Evolutionary conservation across 306 rosid genomes (phyloP).

Genomic region (Cicer yamashitae): DNA sequence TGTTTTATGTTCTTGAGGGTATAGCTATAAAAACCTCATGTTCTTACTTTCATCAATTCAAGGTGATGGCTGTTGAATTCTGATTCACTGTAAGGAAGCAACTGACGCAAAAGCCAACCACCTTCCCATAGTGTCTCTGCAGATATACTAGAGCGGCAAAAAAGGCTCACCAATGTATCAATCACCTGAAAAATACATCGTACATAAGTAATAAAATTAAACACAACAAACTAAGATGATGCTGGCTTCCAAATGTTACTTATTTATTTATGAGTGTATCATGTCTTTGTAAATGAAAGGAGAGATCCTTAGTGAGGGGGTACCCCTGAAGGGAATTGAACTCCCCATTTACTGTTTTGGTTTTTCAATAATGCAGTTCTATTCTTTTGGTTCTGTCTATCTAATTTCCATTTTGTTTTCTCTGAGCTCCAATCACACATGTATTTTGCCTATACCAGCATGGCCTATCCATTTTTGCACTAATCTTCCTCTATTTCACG

Average conservation of each 20-base stretch:
- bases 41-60: slow-evolving; percentile 74
- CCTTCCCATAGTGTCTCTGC: slow-evolving; percentile 95
- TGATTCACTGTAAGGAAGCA: slow-evolving; percentile 85
- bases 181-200: slow-evolving; percentile 67
- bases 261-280: background rate
- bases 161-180: slow-evolving; percentile 85
- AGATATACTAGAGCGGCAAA: slow-evolving; percentile 83
- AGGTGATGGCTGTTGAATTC: slow-evolving; percentile 79
- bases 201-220: slow-evolving; percentile 25
- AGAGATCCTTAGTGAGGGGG: slow-evolving; percentile 11
- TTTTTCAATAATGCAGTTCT: background rate
- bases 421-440: background rate
- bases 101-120: slow-evolving; percentile 98
- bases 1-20: background rate
- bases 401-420: background rate
- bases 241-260: slow-evolving; percentile 19
- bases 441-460: slow-evolving; percentile 1
- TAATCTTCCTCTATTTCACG: background rate
- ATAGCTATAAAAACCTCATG: slow-evolving; percentile 22
- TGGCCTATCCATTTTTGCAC: background rate
- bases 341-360: slow-evolving; percentile 8
- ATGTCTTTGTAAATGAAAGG: background rate
- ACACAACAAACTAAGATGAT: slow-evolving; percentile 30
- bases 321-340: background rate
- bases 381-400: slow-evolving; percentile 12